Base-by-base conservation (phyloP, 2,329 filamentous ascomycete genomes). In the Lachnellula willkommii region DNA sequence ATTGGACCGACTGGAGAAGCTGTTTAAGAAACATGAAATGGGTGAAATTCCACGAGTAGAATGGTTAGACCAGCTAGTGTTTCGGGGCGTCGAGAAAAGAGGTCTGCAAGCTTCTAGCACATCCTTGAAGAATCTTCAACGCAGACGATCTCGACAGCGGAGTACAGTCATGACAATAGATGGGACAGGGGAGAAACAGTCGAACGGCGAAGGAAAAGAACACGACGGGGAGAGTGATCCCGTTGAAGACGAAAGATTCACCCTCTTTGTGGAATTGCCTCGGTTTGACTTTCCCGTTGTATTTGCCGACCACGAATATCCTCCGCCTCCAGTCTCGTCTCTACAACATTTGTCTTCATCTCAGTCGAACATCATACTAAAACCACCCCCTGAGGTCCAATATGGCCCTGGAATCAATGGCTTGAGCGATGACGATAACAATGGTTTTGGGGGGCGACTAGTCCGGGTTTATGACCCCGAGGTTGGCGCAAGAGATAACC, bases 11-110 rank as follows among this genome's bases (percentile, higher is more conserved):
- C 81, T 99, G 63, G 92, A 97, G 68, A 87, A 84, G 53, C 73
- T 97, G 22, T 88, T 99, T 69, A 99, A 99, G 74, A 95, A 96
- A 73, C 94, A 97, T 68, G 95, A 99, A 69, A 95, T 96, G 88
- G 92, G 91, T 17, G 94, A 99, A 70, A 93, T 99, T 26, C 85
- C 90, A 0, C 84, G 91, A 15, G 88, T 96, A 48, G 90, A 95
- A 66, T 99, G 94, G 95, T 81, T 99, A 45, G 94, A 99, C 70
- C 89, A 94, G 67, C 80, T 97, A 65, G 92, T 96, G 2, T 99
- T 95, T 70, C 85, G 93, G 42, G 88, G 88, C 51, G 86, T 95
- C 57, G 93, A 96, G 74, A 94, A 89, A 73, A 79, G 84, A 56
- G 83, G 86, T 22, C 69, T 84, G 2, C 79, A 85, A 65, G 82